Conservation (phyloP, 176 grass and related monocot species). For the Tillandsia fasciculata region DNA sequence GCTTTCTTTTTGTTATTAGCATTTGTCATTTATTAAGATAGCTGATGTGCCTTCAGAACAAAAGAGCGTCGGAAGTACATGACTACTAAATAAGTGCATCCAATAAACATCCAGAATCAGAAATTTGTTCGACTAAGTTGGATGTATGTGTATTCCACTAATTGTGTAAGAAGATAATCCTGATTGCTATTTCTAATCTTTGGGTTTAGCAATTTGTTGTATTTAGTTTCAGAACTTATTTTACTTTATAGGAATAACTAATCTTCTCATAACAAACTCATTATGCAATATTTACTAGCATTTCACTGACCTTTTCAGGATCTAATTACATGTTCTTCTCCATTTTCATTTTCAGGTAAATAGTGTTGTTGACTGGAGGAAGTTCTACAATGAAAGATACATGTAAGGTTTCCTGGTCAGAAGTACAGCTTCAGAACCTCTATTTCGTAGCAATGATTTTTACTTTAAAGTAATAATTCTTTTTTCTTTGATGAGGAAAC, state of each 20-base stretch:
- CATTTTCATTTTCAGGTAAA: conserved; percentile 52
- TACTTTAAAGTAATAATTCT: not conserved
- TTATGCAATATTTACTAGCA: not conserved
- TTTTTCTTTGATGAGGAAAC: too few species aligned
- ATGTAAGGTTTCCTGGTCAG: conserved; percentile 45
- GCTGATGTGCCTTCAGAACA: too few species aligned
- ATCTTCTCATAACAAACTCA: too few species aligned
- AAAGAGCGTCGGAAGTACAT: too few species aligned
- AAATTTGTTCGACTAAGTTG: too few species aligned
- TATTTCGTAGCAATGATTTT: conserved; percentile 10
- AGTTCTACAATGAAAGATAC: conserved; percentile 89
- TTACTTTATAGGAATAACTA: not conserved
- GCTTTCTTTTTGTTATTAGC: too few species aligned
- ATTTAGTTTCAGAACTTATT: not conserved
- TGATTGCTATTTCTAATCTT: not conserved
- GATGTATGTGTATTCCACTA: too few species aligned
- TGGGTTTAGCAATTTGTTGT: not conserved
- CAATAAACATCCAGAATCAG: too few species aligned
- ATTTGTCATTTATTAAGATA: too few species aligned
- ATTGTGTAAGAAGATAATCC: not conserved
- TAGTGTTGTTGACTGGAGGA: conserved; percentile 93
- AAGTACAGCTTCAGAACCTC: not conserved
- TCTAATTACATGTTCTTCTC: conserved; percentile 6
- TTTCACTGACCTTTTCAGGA: conserved; percentile 9
- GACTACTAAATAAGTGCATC: too few species aligned